Evolutionary conservation across 768 basidiomycete species (phyloP).

Genomic region (Gymnopilus dilepis): DNA sequence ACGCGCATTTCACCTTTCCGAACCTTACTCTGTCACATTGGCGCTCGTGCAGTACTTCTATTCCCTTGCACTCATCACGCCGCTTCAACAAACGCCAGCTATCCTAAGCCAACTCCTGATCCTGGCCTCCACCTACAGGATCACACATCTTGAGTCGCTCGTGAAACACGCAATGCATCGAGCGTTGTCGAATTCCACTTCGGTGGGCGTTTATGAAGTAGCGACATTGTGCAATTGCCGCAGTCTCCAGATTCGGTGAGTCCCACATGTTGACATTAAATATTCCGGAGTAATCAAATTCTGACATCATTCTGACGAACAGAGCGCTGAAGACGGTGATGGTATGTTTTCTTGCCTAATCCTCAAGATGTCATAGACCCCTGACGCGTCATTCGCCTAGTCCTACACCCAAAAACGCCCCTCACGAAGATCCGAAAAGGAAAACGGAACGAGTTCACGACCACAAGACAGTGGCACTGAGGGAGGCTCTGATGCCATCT

Average conservation of each 20-base stretch:
- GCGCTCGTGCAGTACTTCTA: constrained; percentile 96
- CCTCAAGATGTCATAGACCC: constrained; percentile 6
- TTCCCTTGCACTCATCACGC: constrained; percentile 83
- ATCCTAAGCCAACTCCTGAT: constrained; percentile 88
- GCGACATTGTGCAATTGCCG: constrained; percentile 90
- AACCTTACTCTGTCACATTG: constrained; percentile 87
- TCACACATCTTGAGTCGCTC: constrained; percentile 73
- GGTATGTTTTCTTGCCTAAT: constrained; percentile 47
- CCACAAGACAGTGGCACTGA: constrained; percentile 31
- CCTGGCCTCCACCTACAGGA: constrained; percentile 81
- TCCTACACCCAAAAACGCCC: constrained; percentile 81
- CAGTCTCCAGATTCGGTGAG: constrained; percentile 86
- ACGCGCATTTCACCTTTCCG: constrained; percentile 79
- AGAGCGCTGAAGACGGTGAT: constrained; percentile 86
- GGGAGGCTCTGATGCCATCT: constrained; percentile 29
- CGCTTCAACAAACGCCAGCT: constrained; percentile 88
- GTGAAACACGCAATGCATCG: constrained; percentile 97
- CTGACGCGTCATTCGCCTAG: constrained; percentile 40
- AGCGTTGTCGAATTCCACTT: constrained; percentile 80
- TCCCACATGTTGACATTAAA: not conserved
- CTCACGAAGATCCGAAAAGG: constrained; percentile 57
- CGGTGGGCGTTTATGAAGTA: constrained; percentile 93
- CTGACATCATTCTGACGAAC: constrained; percentile 18
- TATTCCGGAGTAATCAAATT: no score
- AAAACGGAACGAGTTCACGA: constrained; percentile 41